Evolutionary conservation across 2,329 filamentous ascomycete species (phyloP).

Genomic region (Alternaria solani): DNA sequence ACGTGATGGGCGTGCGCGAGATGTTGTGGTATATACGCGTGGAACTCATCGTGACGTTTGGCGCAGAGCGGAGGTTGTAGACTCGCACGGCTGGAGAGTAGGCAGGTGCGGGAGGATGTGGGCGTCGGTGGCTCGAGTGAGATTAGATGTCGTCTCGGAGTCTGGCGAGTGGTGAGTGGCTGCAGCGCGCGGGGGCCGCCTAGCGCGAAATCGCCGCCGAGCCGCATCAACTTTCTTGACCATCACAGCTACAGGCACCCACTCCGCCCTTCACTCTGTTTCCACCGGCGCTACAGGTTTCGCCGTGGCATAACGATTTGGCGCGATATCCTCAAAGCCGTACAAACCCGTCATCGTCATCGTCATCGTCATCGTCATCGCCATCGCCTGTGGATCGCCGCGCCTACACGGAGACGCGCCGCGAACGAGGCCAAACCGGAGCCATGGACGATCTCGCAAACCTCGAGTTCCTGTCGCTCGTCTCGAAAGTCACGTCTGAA

Average conservation of each 20-base stretch:
- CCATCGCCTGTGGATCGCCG: neutral
- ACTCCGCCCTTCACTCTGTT: neutral
- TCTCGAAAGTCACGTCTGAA: slow-evolving; percentile 93
- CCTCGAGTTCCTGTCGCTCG: slow-evolving; percentile 90
- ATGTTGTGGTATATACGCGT: slow-evolving; percentile 23
- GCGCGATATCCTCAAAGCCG: neutral
- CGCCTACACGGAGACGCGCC: slow-evolving; percentile 8
- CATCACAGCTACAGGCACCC: neutral
- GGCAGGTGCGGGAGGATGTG: slow-evolving; percentile 1
- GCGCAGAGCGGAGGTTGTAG: neutral
- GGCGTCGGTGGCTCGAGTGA: slow-evolving; percentile 9
- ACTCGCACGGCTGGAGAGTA: slow-evolving; percentile 5
- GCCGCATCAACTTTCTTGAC: slow-evolving; percentile 22
- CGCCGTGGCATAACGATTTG: neutral
- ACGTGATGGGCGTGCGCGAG: slow-evolving; percentile 21
- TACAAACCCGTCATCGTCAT: neutral
- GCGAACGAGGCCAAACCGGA: slow-evolving; percentile 11
- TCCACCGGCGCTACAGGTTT: neutral
- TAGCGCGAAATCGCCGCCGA: slow-evolving; percentile 26
- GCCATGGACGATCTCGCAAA: slow-evolving; percentile 89
- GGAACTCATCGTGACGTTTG: slow-evolving; percentile 19
- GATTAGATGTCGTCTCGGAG: slow-evolving; percentile 24
- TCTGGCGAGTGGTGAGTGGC: slow-evolving; percentile 29
- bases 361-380: neutral
- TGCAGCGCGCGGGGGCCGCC: slow-evolving; percentile 23